These are phyloP conservation scores for Calvatia gigantea DNA, from an alignment of 768 basidiomycete genomes.

Conservation along the genomic window DNA sequence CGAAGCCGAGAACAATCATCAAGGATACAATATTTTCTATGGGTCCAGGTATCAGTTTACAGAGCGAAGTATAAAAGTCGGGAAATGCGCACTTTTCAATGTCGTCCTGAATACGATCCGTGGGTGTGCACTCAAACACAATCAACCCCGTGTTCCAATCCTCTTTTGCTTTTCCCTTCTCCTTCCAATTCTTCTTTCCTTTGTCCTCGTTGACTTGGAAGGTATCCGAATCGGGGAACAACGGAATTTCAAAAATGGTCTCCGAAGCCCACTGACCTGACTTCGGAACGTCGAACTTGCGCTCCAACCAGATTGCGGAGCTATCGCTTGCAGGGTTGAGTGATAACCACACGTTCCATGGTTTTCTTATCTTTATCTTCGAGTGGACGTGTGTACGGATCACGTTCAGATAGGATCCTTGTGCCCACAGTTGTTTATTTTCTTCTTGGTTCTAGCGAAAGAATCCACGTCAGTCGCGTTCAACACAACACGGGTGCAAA, in stretches of 20 bases:
- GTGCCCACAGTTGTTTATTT: constrained; percentile 70
- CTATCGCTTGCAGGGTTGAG: constrained; percentile 68
- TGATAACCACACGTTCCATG: constrained; percentile 74
- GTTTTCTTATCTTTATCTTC: constrained; percentile 23
- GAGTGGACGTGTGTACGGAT: constrained; percentile 37
- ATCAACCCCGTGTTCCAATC: constrained; percentile 59
- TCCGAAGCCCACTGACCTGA: constrained; percentile 64
- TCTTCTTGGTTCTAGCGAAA: constrained; percentile 77
- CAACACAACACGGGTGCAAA: too few species aligned
- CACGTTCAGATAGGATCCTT: constrained; percentile 61
- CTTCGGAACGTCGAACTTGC: constrained; percentile 66
- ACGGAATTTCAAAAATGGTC: constrained; percentile 57
- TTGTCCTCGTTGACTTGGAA: neutral
- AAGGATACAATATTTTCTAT: constrained; percentile 65
- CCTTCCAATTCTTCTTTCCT: neutral
- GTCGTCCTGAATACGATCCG: constrained; percentile 59
- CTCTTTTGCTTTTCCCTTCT: constrained; percentile 1
- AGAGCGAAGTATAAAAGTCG: neutral
- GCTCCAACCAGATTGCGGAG: constrained; percentile 78
- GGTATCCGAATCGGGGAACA: constrained; percentile 23
- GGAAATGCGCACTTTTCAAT: constrained; percentile 53
- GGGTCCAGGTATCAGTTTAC: constrained; percentile 1
- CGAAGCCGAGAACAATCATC: constrained; percentile 73
- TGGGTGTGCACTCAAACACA: constrained; percentile 72
- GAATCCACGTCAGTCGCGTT: too few species aligned